phyloP scores from a whole-genome alignment of 208 protist genomes.

The Wallacemonas collosoma region DNA sequence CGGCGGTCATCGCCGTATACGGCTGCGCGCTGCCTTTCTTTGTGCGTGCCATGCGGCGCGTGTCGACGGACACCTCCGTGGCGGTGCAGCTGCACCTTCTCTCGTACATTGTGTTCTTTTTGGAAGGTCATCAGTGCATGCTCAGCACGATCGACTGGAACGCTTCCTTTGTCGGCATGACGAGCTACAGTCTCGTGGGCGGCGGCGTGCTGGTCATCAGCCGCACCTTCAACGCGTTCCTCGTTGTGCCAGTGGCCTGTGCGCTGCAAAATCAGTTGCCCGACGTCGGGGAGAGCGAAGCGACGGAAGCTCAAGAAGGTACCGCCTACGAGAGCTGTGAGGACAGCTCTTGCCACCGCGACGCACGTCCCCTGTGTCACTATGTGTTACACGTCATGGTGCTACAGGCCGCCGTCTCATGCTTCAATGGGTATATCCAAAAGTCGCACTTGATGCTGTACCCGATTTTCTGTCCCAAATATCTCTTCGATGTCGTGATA shows the following conservation, averaged over 20 bases:
- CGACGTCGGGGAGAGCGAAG: neutral
- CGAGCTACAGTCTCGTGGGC: slow-evolving; percentile 45
- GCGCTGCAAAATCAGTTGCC: slow-evolving; percentile 9
- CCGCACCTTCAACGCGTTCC: slow-evolving; percentile 69
- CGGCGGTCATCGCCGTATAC: slow-evolving; percentile 45
- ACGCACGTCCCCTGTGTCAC: slow-evolving; percentile 18
- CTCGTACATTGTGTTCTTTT: slow-evolving; percentile 60
- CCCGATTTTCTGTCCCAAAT: slow-evolving; percentile 84
- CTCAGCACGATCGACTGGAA: slow-evolving; percentile 81
- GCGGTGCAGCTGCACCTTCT: slow-evolving; percentile 48
- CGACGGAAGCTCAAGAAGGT: neutral
- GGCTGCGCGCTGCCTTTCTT: slow-evolving; percentile 35
- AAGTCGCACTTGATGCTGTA: slow-evolving; percentile 86
- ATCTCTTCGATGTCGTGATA: slow-evolving; percentile 71
- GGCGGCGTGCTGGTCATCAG: slow-evolving; percentile 60
- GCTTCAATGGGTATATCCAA: slow-evolving; percentile 66
- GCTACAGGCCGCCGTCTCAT: slow-evolving; percentile 44
- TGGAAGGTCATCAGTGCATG: slow-evolving; percentile 72
- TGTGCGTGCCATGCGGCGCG: slow-evolving; percentile 9
- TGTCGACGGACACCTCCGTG: slow-evolving; percentile 9
- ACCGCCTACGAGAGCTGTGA: neutral
- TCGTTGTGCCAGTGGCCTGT: slow-evolving; percentile 44
- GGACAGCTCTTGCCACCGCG: neutral
- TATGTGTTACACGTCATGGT: slow-evolving; percentile 43
- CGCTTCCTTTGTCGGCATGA: slow-evolving; percentile 72